These are phyloP conservation scores for Peronosclerospora sorghi DNA, from an alignment of 352 stramenopile species.

Conservation along the genomic window DNA sequence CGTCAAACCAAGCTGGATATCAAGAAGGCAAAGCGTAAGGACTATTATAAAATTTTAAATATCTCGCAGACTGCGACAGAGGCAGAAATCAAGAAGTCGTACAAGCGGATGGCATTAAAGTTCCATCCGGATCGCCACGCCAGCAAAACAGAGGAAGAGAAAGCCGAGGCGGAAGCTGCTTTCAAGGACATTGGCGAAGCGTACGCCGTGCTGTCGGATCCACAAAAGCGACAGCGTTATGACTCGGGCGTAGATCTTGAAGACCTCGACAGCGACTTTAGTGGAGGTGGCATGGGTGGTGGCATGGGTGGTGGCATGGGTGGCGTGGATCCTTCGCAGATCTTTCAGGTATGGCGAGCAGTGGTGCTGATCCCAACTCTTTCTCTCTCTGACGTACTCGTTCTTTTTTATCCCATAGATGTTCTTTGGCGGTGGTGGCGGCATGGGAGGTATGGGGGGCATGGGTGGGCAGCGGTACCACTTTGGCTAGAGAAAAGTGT, in stretches of 20 bases:
- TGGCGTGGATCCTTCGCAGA: slow-evolving; percentile 74
- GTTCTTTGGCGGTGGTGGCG: slow-evolving; percentile 63
- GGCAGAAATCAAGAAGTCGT: slow-evolving; percentile 97
- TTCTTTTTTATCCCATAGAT: slow-evolving; percentile 37
- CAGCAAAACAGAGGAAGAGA: slow-evolving; percentile 83
- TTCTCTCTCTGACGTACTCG: slow-evolving; percentile 1
- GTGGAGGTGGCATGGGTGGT: no score
- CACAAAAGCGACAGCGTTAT: slow-evolving; percentile 90
- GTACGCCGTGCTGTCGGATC: slow-evolving; percentile 92
- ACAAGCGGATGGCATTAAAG: slow-evolving; percentile 89
- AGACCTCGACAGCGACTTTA: slow-evolving; percentile 87
- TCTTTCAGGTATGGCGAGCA: slow-evolving; percentile 54
- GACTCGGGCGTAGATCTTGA: slow-evolving; percentile 92
- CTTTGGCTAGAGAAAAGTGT: slow-evolving; percentile 49
- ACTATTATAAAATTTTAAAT: slow-evolving; percentile 93
- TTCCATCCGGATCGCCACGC: slow-evolving; percentile 94
- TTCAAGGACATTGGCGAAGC: slow-evolving; percentile 96
- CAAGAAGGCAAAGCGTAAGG: slow-evolving; percentile 92
- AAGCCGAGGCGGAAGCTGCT: slow-evolving; percentile 82
- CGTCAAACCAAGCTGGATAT: slow-evolving; percentile 85
- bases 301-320: slow-evolving; percentile 76
- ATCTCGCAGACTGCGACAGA: slow-evolving; percentile 73
- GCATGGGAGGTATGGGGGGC: slow-evolving; percentile 32
- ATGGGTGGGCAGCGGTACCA: slow-evolving; percentile 69
- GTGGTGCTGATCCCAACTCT: neutral